Conservation (phyloP, 1,139 yeast species). For the Protomyces macrosporus region DNA sequence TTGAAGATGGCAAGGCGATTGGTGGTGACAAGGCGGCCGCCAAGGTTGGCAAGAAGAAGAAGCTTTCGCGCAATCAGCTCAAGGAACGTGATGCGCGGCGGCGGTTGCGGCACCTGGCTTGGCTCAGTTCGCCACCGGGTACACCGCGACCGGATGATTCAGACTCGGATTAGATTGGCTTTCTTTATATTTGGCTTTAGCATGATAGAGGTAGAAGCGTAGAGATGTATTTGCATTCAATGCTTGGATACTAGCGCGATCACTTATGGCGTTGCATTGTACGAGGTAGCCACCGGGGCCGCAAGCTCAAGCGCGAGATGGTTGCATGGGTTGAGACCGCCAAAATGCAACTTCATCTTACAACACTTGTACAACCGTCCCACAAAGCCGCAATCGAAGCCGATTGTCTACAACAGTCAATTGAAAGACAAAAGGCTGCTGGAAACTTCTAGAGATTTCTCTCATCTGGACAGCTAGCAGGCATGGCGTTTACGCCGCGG, state of each 20-base stretch:
- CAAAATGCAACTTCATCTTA: no score
- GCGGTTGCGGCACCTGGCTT: constrained; percentile 85
- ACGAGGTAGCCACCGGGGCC: no score
- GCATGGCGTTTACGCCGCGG: not conserved
- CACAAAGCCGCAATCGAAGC: no score
- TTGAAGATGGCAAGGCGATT: constrained; percentile 59
- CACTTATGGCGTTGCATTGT: no score
- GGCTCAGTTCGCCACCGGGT: constrained; percentile 45
- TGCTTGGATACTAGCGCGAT: no score
- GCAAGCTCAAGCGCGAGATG: no score
- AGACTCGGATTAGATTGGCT: constrained; percentile 10
- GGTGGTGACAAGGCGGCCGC: constrained; percentile 47
- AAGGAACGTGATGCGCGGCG: constrained; percentile 88
- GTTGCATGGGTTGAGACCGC: no score
- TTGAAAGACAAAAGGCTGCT: no score
- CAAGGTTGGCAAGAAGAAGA: constrained; percentile 74
- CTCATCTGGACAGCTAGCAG: no score
- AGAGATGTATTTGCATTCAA: not conserved
- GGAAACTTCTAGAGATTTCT: no score
- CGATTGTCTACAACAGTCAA: no score
- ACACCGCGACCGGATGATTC: constrained; percentile 26
- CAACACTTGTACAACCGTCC: no score
- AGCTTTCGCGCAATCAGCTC: constrained; percentile 93
- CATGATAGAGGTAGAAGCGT: not conserved
- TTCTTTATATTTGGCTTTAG: not conserved